Evolutionary conservation across 2,329 filamentous ascomycete species (phyloP), one percentile per base, ranked within the genome.

Genomic region (Fusarium lateritium): DNA sequence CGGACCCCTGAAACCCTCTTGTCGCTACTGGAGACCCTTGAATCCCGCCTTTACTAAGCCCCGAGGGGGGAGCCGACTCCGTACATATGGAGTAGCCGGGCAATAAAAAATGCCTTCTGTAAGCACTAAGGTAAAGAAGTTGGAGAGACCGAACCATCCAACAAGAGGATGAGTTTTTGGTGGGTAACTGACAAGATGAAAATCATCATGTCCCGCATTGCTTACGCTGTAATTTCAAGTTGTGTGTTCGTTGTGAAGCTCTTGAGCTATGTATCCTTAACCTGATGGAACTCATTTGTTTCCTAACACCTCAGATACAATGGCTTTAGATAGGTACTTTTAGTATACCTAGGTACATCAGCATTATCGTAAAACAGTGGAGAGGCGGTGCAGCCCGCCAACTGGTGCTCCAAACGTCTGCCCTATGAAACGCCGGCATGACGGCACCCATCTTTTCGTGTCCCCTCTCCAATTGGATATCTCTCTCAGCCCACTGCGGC

Each of bases 381-480:
- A 58, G 61, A 46, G 62, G 67, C 62, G 54, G 66, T 60, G 62
- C 67, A 69, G 43, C 39, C 67, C 70, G 43, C 39, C 52, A 50
- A 50, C 46, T 52, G 52, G 38, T 53, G 21, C 51, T 40, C 33
- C 15, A 52, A 42, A 34, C 52, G 54, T 62, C 67, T 69, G 67
- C 67, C 67, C 67, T 70, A 71, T 68, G 60, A 68, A 70, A 65
- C 59, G 52, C 39, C 65, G 52, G 28, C 36, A 59, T 46, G 38
- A 10, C 26, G 57, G 39, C 38, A 65, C 24, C 67, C 53, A 61
- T 43, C 24, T 22, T 36, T 47, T 60, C 14, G 8, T 21, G 9
- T 15, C 44, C 26, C 24, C 36, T 40, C 43, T 55, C 54, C 50
- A 68, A 70, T 63, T 38, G 55, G 63, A 57, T 38, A 60, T 13